These are phyloP conservation scores for Pittosporum tobira DNA, from an alignment of 129 eudicot genomes.

Conservation along the genomic window DNA sequence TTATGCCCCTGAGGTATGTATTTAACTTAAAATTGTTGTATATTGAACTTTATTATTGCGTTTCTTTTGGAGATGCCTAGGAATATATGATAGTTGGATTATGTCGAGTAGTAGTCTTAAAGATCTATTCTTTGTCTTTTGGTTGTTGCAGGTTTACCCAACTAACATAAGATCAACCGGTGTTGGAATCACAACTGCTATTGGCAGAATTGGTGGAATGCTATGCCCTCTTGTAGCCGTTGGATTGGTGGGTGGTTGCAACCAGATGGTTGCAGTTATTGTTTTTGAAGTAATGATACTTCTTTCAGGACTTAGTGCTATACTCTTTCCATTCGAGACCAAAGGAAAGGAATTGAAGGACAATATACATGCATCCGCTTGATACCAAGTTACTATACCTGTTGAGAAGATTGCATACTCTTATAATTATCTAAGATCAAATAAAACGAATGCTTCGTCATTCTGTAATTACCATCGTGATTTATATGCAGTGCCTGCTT, in stretches of 20 bases:
- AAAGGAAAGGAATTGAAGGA: constrained; percentile 39
- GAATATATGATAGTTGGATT: too few relatives aligned
- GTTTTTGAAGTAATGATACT: constrained; percentile 43
- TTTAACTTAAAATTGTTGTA: not conserved
- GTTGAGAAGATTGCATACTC: too few relatives aligned
- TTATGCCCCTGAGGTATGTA: constrained; percentile 66
- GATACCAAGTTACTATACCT: not conserved
- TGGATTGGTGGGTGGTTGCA: constrained; percentile 45
- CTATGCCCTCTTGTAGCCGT: constrained; percentile 67
- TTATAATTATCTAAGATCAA: too few relatives aligned
- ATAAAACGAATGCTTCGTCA: too few relatives aligned
- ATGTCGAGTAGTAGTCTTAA: too few relatives aligned
- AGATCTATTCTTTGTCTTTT: not conserved
- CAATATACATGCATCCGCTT: constrained; percentile 5
- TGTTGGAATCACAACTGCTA: constrained; percentile 56
- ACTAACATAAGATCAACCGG: constrained; percentile 56
- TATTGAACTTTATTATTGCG: too few relatives aligned
- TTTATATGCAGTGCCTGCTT: too few relatives aligned
- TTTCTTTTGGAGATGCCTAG: not conserved
- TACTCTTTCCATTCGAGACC: constrained; percentile 60
- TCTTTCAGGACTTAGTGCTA: constrained; percentile 30
- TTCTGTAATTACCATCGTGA: too few relatives aligned
- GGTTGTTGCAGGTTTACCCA: constrained; percentile 47
- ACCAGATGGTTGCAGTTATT: constrained; percentile 44
- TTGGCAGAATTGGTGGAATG: constrained; percentile 76